Evolutionary conservation across 805 yeast species (phyloP).

Genomic region (Myxozyma neglecta): DNA sequence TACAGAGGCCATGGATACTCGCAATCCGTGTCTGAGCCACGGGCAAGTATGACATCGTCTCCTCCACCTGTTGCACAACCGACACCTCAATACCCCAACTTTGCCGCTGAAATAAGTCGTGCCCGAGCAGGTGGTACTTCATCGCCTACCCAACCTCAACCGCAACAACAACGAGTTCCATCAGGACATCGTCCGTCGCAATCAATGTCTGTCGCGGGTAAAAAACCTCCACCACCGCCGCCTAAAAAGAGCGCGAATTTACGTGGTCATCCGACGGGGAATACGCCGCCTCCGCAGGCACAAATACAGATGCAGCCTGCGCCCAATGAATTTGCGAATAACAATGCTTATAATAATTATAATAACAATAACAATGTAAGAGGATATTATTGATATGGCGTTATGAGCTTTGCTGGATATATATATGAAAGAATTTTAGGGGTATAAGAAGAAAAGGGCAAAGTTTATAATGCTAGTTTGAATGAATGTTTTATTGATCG

Average conservation of each 20-base stretch:
- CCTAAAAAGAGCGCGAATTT: slow-evolving; percentile 22
- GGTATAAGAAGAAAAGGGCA: too few relatives aligned
- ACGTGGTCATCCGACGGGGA: slow-evolving; percentile 21
- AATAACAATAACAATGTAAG: slow-evolving; percentile 17
- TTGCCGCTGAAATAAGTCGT: slow-evolving; percentile 40
- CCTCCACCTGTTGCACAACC: slow-evolving; percentile 5
- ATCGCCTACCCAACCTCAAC: background rate
- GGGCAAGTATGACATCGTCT: background rate
- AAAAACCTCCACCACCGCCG: slow-evolving; percentile 34
- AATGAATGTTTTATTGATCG: too few relatives aligned
- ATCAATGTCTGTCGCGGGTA: slow-evolving; percentile 26
- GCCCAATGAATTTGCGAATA: too few relatives aligned
- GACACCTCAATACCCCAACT: slow-evolving; percentile 33
- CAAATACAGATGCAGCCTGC: background rate
- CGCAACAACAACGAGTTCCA: slow-evolving; percentile 12
- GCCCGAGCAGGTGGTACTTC: slow-evolving; percentile 6
- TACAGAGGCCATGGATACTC: slow-evolving; percentile 25
- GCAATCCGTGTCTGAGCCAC: slow-evolving; percentile 20
- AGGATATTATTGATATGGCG: background rate
- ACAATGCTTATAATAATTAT: too few relatives aligned
- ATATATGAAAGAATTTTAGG: too few relatives aligned
- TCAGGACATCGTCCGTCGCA: slow-evolving; percentile 28
- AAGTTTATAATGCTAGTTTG: too few relatives aligned
- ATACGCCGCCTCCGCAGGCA: slow-evolving; percentile 9
- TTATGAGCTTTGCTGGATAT: too few relatives aligned